A percentile compares a stretch with the other conserved stretches of the same genome.
Evolutionary conservation across 192 early-diverging fungal species (phyloP).

Genomic region (Podila epigama): DNA sequence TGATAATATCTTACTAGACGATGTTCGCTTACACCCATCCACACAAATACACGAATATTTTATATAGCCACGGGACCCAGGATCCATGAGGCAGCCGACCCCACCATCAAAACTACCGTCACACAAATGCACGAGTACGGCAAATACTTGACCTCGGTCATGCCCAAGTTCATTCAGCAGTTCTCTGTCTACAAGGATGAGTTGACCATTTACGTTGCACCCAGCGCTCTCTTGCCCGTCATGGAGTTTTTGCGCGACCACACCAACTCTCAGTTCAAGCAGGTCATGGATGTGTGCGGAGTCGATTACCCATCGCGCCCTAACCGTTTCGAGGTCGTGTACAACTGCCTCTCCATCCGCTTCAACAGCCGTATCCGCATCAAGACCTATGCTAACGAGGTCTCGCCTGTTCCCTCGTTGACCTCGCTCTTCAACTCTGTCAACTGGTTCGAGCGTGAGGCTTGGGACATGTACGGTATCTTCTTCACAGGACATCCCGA

Average conservation of each 20-base stretch:
- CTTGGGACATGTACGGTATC: slow-evolving; percentile 98
- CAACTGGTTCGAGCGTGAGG: slow-evolving; percentile 99
- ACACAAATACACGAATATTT: not conserved
- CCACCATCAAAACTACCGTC: slow-evolving; percentile 43
- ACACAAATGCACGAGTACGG: slow-evolving; percentile 82
- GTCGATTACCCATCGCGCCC: slow-evolving; percentile 90
- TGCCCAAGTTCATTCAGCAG: slow-evolving; percentile 98
- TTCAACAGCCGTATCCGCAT: slow-evolving; percentile 95
- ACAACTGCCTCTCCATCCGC: slow-evolving; percentile 86
- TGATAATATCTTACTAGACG: no score
- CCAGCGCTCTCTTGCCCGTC: slow-evolving; percentile 77
- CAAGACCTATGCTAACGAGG: slow-evolving; percentile 96
- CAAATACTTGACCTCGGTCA: slow-evolving; percentile 80
- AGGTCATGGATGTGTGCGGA: slow-evolving; percentile 86
- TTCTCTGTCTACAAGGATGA: slow-evolving; percentile 98
- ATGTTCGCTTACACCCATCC: no score
- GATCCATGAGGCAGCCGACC: slow-evolving; percentile 39
- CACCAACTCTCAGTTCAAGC: slow-evolving; percentile 91
- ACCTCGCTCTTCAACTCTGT: slow-evolving; percentile 82
- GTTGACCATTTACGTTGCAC: slow-evolving; percentile 93
- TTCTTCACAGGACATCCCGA: slow-evolving; percentile 97
- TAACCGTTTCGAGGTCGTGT: slow-evolving; percentile 98
- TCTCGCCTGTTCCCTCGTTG: slow-evolving; percentile 88
- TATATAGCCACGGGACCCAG: slow-evolving; percentile 32
- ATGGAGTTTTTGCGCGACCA: slow-evolving; percentile 94